Evolutionary conservation across 371 early-diverging fungal species (phyloP), one percentile per base, ranked within the genome.

Genomic region (Coemansia sp.): DNA sequence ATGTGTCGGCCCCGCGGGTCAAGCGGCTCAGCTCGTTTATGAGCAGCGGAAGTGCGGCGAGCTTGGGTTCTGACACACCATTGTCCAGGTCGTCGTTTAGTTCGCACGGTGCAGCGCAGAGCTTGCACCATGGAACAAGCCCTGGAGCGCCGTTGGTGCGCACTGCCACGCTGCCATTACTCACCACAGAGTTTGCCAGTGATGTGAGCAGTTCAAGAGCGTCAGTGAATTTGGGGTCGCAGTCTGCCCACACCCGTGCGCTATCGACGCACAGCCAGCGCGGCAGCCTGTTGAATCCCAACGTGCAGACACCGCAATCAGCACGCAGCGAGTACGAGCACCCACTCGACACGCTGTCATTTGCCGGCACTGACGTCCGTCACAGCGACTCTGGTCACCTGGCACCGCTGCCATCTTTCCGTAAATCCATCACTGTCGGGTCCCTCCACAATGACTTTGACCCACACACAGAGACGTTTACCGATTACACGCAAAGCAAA

Each of bases 211-310:
- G 32, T 32, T 32, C 32, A 8, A 32, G 32, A 32, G 32, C 32
- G 3, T 32, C 32, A 8, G 32, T 32, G 32, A 32, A 32, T 32
- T 32, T 32, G 32, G 32, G n/a, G 29, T 13, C 28, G 12, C 54
- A 7, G 46, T 48, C n/a, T 12, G 24, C 44, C 6, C 67, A 67
- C 28, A n/a, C 8, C n/a, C 46, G 66, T 15, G 46, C 54, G 24
- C 44, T 29, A 2, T 67, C 67, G 7, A n/a, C 65, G 66, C 53
- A 51, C 23, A 41, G 28, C 44, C 62, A 65, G 15, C 73, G 72
- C 26, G 66, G 69, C 15, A 72, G 73, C 21, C 23, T 72, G 49
- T 65, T 72, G n/a, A 68, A 67, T 28, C 77, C 72, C 1, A 44
- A 54, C 28, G 19, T 15, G 1, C 51, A 49, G 58, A 13, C 39